Conservation (phyloP, 305 asterid species). For the Coffea humblotiana region DNA sequence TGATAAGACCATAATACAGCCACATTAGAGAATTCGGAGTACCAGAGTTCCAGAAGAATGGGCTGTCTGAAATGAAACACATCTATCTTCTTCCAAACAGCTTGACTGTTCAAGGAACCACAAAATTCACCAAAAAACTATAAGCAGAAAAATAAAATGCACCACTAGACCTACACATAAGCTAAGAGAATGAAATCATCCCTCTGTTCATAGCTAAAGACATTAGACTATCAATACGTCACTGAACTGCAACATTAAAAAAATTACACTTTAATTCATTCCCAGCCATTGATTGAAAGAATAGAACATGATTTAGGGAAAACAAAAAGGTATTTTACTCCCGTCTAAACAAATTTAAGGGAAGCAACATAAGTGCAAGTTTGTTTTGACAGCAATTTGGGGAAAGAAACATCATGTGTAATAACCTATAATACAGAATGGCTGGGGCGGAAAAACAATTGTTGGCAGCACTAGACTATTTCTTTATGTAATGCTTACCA, state of each 20-base stretch:
- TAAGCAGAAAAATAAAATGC: not conserved
- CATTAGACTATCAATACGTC: not conserved
- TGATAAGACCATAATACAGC: slow-evolving; percentile 4
- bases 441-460: no score
- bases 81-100: slow-evolving; percentile 65
- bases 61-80: slow-evolving; percentile 69
- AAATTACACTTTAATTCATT: not conserved
- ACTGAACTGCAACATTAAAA: not conserved
- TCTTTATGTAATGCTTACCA: no score
- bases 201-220: not conserved
- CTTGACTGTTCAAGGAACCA: slow-evolving; percentile 48
- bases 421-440: no score
- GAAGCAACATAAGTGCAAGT: not conserved
- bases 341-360: not conserved
- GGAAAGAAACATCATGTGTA: no score
- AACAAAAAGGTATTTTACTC: not conserved
- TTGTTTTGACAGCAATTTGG: not conserved
- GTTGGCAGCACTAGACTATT: no score
- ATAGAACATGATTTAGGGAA: not conserved
- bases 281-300: not conserved
- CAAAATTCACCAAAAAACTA: slow-evolving; percentile 10
- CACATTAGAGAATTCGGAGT: slow-evolving; percentile 8
- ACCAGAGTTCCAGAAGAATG: slow-evolving; percentile 55
- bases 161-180: not conserved
- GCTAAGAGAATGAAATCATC: not conserved